Base-by-base conservation (phyloP, 2,329 filamentous ascomycete species). In the Myriosclerotinia duriaeana region DNA sequence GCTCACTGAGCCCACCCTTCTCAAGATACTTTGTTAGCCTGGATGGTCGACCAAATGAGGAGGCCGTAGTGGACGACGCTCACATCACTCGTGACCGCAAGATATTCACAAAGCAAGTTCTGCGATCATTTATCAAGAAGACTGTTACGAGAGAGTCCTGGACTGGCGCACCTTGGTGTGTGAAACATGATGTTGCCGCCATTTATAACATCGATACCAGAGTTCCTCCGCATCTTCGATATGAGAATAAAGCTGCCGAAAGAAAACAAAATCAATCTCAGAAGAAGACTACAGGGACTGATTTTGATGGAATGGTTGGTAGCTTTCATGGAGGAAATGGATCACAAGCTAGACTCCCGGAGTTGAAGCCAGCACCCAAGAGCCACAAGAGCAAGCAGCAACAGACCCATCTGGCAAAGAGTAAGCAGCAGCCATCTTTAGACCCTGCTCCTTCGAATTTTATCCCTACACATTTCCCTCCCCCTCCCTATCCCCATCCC, bases 81-180 rank as follows among this genome's bases (percentile, higher is more conserved):
- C 89, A 96, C 75, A 89, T 98, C 66, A 89, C 86, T 69, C 89
- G 95, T 69, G 93, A 97, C 76, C 88, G 93, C 63, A 96, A 94
- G 73, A 85, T 92, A 56, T 99, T 98, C 76, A 97, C 94, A 38
- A 98, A 99, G 79, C 89, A 93, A 59, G 93, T 97, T 77, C 82
- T 99, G 52, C 88, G 94, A 44, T 92, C 93, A 7, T 99, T 97
- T 71, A 91, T 99, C 70, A 97, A 97, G 77, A 93, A 96, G 78
- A 95, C 93, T 0, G 90, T 97, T n/a, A 90, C 89, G 2, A 84
- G 94, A 69, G 95, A 98, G 75, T 87, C 92, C 5, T 98, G 93
- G 92, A 94, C 88, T 68, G 94, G 94, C n/a, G 95, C 95, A 0
- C 94, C 95, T 0, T 99, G 95, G 95, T 81, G 96, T 65, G 94